These are phyloP conservation scores for Pyricularia pennisetigena DNA, from an alignment of 2,329 filamentous ascomycete genomes.

Conservation along the genomic window DNA sequence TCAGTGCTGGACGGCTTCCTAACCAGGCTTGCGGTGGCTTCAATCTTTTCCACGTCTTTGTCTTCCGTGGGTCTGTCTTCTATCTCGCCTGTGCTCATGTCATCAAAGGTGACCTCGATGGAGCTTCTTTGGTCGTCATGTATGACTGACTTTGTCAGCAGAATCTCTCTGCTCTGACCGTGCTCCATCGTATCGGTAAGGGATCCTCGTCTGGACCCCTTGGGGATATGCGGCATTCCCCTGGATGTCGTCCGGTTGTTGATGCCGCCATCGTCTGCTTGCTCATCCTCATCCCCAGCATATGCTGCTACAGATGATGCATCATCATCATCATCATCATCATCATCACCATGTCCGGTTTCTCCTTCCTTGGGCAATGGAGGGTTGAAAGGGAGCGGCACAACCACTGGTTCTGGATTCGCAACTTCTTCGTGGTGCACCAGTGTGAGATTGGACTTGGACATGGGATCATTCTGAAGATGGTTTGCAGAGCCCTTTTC, in stretches of 20 bases:
- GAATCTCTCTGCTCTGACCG: constrained; percentile 33
- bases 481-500: not conserved
- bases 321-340: constrained; percentile 38
- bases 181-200: constrained; percentile 12
- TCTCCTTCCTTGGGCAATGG: constrained; percentile 24
- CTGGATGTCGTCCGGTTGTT: constrained; percentile 32
- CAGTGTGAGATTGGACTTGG: not conserved
- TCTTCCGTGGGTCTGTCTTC: constrained; percentile 14
- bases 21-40: constrained; percentile 28
- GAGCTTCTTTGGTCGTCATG: constrained; percentile 37
- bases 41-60: constrained; percentile 18
- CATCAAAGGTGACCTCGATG: constrained; percentile 48
- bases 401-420: constrained; percentile 32
- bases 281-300: constrained; percentile 35
- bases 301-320: constrained; percentile 63
- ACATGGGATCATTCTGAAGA: not conserved
- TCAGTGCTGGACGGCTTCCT: constrained; percentile 9
- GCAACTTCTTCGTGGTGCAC: not conserved
- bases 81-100: constrained; percentile 33
- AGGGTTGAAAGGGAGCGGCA: constrained; percentile 57
- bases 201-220: constrained; percentile 18
- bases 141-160: constrained; percentile 21
- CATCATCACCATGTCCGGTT: constrained; percentile 28
- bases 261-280: constrained; percentile 10
- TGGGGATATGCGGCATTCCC: constrained; percentile 38